These are phyloP conservation scores for Fraxinus angustifolia DNA, from an alignment of 305 asterid species.

Conservation along the genomic window DNA sequence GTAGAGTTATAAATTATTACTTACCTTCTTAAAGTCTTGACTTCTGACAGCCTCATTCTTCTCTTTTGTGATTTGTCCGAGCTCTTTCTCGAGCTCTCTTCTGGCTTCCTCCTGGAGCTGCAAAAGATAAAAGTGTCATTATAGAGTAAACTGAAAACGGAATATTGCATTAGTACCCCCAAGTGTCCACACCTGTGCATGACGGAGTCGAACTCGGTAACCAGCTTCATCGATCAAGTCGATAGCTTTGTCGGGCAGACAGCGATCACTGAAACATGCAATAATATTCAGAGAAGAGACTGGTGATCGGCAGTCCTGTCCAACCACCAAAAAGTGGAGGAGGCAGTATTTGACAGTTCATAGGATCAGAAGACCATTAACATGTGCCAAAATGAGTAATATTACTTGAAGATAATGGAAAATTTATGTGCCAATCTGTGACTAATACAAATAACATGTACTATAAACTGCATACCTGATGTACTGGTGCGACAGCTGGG, in stretches of 20 bases:
- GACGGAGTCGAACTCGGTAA: conserved; percentile 91
- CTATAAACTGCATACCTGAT: conserved; percentile 53
- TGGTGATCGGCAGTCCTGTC: neutral
- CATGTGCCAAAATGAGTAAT: neutral
- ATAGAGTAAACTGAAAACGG: neutral
- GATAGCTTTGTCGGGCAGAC: conserved; percentile 92
- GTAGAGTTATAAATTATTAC: neutral
- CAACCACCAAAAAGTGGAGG: neutral
- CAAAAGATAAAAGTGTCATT: conserved; percentile 24
- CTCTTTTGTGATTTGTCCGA: conserved; percentile 89
- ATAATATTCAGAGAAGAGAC: conserved; percentile 7
- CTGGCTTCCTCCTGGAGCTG: conserved; percentile 96
- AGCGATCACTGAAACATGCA: conserved; percentile 70
- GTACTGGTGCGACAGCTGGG: conserved; percentile 80
- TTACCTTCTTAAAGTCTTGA: conserved; percentile 88
- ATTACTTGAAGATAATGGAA: neutral
- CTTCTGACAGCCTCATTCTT: conserved; percentile 87
- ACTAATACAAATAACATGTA: neutral
- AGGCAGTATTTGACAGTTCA: neutral
- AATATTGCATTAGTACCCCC: conserved; percentile 11
- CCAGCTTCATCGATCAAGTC: conserved; percentile 99
- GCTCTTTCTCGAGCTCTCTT: conserved; percentile 91
- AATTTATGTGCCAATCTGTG: neutral
- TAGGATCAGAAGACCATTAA: neutral
- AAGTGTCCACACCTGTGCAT: conserved; percentile 67